These are phyloP conservation scores for Lipomyces chichibuensis DNA, from an alignment of 805 yeast species.

Conservation along the genomic window DNA sequence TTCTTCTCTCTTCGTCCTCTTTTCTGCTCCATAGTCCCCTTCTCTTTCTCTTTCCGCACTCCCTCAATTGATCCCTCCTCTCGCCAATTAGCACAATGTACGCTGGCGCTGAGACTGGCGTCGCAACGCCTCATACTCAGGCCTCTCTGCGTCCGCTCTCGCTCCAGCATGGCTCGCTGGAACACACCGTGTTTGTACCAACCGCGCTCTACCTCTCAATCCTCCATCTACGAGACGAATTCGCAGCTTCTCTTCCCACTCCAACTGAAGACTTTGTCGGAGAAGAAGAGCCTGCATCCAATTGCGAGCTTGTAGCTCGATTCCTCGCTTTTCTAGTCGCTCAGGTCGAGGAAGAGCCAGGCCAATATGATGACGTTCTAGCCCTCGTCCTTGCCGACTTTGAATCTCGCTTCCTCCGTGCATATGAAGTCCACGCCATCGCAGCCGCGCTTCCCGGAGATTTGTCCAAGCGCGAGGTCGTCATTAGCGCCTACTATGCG, in stretches of 20 bases:
- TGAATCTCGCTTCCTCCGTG: constrained; percentile 74
- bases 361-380: constrained; percentile 70
- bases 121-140: constrained; percentile 50
- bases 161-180: constrained; percentile 81
- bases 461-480: constrained; percentile 65
- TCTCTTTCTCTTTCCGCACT: constrained; percentile 4
- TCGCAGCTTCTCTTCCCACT: constrained; percentile 65
- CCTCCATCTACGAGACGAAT: constrained; percentile 86
- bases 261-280: constrained; percentile 82
- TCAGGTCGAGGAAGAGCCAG: constrained; percentile 47
- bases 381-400: constrained; percentile 76
- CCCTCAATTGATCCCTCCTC: constrained; percentile 8
- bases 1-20: constrained; percentile 2
- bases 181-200: constrained; percentile 86
- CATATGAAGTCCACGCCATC: constrained; percentile 82
- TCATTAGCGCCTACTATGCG: constrained; percentile 77
- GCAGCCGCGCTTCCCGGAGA: constrained; percentile 67
- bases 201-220: constrained; percentile 75
- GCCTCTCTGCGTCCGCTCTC: constrained; percentile 76
- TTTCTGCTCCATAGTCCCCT: constrained; percentile 6
- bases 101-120: constrained; percentile 45
- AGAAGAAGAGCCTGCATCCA: constrained; percentile 85
- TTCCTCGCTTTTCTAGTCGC: constrained; percentile 67
- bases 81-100: constrained; percentile 27
- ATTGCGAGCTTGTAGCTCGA: constrained; percentile 80